phyloP scores from a whole-genome alignment of 306 rosid genomes.

The Senna siamea region DNA sequence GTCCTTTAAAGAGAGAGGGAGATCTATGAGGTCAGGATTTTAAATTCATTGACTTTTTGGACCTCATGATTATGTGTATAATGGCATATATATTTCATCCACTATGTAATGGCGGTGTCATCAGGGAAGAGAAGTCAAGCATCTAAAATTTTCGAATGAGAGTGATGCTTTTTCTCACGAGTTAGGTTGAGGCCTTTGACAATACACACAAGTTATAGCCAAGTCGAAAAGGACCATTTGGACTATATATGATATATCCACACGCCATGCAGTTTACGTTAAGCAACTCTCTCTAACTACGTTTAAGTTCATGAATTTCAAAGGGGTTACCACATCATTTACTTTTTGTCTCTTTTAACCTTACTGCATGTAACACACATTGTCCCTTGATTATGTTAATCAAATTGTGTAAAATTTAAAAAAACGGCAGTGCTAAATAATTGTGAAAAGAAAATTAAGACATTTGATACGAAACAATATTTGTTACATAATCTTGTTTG shows the following conservation, averaged over 20 bases:
- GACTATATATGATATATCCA: neutral
- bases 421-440: too few relatives aligned
- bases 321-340: neutral
- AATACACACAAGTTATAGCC: constrained; percentile 49
- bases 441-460: too few relatives aligned
- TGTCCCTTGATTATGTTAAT: too few relatives aligned
- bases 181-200: constrained; percentile 60
- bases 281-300: constrained; percentile 32
- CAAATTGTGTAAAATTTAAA: too few relatives aligned
- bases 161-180: constrained; percentile 38
- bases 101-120: constrained; percentile 36
- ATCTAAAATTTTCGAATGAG: neutral
- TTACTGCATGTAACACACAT: too few relatives aligned
- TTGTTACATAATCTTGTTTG: too few relatives aligned
- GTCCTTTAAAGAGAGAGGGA: constrained; percentile 3
- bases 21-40: constrained; percentile 8
- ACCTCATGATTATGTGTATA: neutral
- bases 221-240: constrained; percentile 57
- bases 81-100: constrained; percentile 1
- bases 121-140: constrained; percentile 40
- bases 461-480: too few relatives aligned
- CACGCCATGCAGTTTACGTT: constrained; percentile 41
- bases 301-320: neutral
- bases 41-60: constrained; percentile 39
- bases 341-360: neutral